Base-by-base conservation (phyloP, 2,329 filamentous ascomycete genomes). In the Fusarium gaditjirri region DNA sequence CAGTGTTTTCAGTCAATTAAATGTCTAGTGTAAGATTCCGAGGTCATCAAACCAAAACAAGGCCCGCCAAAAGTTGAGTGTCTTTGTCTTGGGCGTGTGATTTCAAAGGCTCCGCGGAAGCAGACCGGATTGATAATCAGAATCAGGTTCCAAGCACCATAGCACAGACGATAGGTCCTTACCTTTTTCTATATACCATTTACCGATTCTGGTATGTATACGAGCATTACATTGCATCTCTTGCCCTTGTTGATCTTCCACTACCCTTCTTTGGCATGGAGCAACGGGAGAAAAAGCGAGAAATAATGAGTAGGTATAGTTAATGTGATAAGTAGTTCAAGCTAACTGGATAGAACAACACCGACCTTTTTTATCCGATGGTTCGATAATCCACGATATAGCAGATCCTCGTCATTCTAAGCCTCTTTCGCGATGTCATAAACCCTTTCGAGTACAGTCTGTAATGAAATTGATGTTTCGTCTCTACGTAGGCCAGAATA, bases 41-140 rank as follows among this genome's bases (percentile, higher is more conserved):
- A 13, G 7, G 9, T 19, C 13, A 25, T 12, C 6, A 6, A 27
- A 19, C 7, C 23, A 14, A 53, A 38, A 25, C 17, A 6, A 44
- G 16, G n/a, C 23, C 29, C 19, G n/a, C 35, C 27, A 3, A n/a
- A 25, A 17, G 43, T 19, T 50, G 42, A 25, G 36, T 29, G 27
- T 21, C 44, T 53, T 59, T 13, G 21, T 47, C 16, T n/a, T 27
- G 5, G 7, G 6, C 31, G 17, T 23, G 6, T 53, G 61, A 53
- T 64, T 53, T 47, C 55, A 53, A 60, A 64, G 25, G 33, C 38
- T 52, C 43, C 41, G 61, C 61, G 55, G 29, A 64, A 60, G 61
- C 55, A 44, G 39, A 60, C 27, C 13, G 12, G 61, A 53, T 60
- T 60, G 61, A 64, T 64, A 60, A 64, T 64, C 55, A 60, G 10